Evolutionary conservation across 331 rosid genomes (phyloP), one percentile per base, ranked within the genome.

Genomic region (Quercus tomentella): DNA sequence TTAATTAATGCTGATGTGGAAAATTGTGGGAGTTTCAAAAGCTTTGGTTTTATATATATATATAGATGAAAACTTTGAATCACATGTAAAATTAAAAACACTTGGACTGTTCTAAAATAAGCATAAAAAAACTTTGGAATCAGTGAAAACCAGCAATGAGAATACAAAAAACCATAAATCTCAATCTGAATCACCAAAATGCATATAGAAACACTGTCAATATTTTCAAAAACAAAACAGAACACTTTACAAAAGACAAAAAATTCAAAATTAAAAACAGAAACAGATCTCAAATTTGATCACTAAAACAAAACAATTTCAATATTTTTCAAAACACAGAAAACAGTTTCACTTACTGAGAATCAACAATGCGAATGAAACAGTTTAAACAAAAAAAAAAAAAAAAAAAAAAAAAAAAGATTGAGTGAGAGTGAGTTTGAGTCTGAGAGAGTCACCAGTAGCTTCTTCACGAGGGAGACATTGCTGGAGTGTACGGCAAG

Each of bases 401-500:
- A n/a, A n/a, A n/a, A n/a, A n/a, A n/a, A n/a, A 37, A 7, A 7
- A 12, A 49, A 12, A 12, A 49, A 49, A 75, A 84, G 54, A 71
- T 54, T 76, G 56, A 31, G 54, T 21, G 35, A 12, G 68, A 5
- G 45, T 72, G 87, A 88, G 37, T 33, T 8, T 6, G 37, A 35
- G 41, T 84, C 78, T 25, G 74, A 51, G 22, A 69, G 56, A 30
- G 22, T 82, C 84, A 94, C 98, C 94, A 94, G 92, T 65, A 94
- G 79, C 83, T 86, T 92, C 89, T 84, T 80, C 22, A 91, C 94
- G 60, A 94, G 84, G 33, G 71, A 69, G 3, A 75, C 87, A 62
- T 87, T 89, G 60, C 93, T 97, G 12, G 87, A 30, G 26, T 95
- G 97, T 58, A 92, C 98, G n/a, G 98, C 98, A 74, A 90, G 90